These are phyloP conservation scores for Cicer chorassanicum DNA, from an alignment of 306 rosid species.

Conservation along the genomic window DNA sequence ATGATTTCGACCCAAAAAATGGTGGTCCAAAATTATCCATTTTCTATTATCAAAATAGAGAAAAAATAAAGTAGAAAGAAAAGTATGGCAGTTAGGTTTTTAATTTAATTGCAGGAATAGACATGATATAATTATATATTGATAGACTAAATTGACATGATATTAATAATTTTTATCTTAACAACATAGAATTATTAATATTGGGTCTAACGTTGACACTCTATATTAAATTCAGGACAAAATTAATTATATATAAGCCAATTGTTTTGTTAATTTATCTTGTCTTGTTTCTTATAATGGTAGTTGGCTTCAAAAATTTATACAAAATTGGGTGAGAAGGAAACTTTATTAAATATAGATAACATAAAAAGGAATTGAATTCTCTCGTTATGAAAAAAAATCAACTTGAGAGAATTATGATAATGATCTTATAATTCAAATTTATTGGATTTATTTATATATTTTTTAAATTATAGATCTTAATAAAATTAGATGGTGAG, in stretches of 20 bases:
- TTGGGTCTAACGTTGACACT: background rate
- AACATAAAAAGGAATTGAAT: background rate
- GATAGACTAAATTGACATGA: background rate
- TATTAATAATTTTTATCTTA: conserved; percentile 21
- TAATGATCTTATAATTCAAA: too few relatives aligned
- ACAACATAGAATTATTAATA: background rate
- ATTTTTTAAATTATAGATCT: too few relatives aligned
- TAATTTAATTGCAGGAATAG: too few relatives aligned
- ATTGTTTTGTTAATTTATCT: conserved; percentile 11
- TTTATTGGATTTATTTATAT: too few relatives aligned
- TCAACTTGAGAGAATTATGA: too few relatives aligned
- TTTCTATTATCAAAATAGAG: too few relatives aligned
- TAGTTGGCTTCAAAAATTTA: background rate
- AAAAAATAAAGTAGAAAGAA: too few relatives aligned
- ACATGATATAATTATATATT: background rate
- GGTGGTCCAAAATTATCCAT: too few relatives aligned
- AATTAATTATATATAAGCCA: background rate
- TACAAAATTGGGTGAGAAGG: background rate
- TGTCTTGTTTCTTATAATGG: background rate
- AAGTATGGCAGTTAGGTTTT: too few relatives aligned
- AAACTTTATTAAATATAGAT: background rate
- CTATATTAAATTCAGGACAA: conserved; percentile 12
- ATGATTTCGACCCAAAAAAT: too few relatives aligned
- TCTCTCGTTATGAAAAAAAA: too few relatives aligned
- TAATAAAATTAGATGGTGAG: too few relatives aligned